Percentiles rank a stretch among this genome's conserved stretches.
Conservation (phyloP, 139 green algal species). For the Closterium sp. region DNA sequence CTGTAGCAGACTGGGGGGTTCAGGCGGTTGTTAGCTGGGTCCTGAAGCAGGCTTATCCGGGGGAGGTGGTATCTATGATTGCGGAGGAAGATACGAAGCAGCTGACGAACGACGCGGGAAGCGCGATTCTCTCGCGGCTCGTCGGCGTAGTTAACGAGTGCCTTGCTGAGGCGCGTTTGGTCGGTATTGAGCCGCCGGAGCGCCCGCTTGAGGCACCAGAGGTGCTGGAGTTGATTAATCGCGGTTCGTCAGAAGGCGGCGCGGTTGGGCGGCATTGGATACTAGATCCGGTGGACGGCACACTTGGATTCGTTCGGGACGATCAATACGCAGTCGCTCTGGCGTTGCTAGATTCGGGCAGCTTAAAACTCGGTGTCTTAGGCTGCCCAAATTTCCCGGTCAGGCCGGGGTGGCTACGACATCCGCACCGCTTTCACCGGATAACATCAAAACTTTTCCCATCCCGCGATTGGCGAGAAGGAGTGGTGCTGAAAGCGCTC, state of each 20-base stretch:
- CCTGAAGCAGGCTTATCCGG: conserved; percentile 23
- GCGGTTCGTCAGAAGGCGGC: conserved; percentile 43
- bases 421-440: conserved; percentile 46
- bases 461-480: neutral
- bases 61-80: conserved; percentile 46
- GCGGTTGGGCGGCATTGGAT: conserved; percentile 53
- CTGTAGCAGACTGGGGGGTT: conserved; percentile 54
- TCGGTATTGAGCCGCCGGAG: conserved; percentile 22
- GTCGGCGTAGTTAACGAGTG: conserved; percentile 81
- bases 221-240: conserved; percentile 51
- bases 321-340: conserved; percentile 60
- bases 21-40: conserved; percentile 56
- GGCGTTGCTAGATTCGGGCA: conserved; percentile 55
- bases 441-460: conserved; percentile 21
- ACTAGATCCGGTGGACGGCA: conserved; percentile 61
- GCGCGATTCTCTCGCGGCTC: conserved; percentile 63
- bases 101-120: conserved; percentile 30
- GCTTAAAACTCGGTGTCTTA: conserved; percentile 54
- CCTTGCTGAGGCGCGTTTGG: conserved; percentile 24
- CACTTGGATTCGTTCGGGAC: conserved; percentile 54
- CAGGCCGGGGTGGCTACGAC: conserved; percentile 28
- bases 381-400: conserved; percentile 61
- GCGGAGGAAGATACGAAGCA: conserved; percentile 57
- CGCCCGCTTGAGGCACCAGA: conserved; percentile 17
- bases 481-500: neutral